phyloP scores from a whole-genome alignment of 1,139 yeast genomes.

The Geotrichum restrictum region DNA sequence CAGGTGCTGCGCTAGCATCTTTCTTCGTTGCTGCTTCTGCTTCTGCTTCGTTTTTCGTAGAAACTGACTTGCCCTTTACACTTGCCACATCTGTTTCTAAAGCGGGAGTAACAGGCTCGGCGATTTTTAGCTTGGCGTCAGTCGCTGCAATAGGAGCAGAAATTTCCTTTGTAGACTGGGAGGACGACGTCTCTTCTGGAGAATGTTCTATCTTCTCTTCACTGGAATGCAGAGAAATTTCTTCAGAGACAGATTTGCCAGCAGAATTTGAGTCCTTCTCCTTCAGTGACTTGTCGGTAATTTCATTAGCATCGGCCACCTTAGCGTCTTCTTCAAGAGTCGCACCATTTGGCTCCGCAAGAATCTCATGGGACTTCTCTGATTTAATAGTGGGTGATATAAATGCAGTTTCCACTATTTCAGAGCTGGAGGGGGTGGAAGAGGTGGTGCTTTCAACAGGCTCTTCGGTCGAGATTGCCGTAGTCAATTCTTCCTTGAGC shows the following conservation, averaged over 20 bases:
- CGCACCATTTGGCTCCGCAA: neutral
- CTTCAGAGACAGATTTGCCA: too few relatives aligned
- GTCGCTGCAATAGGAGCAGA: too few relatives aligned
- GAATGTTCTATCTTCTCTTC: neutral
- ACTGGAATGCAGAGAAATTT: neutral
- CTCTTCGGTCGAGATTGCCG: too few relatives aligned
- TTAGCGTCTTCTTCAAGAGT: neutral
- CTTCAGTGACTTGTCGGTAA: too few relatives aligned
- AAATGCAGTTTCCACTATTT: too few relatives aligned
- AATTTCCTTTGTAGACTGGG: too few relatives aligned
- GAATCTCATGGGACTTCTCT: too few relatives aligned
- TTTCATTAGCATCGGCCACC: neutral
- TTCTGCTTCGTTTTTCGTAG: neutral
- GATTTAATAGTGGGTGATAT: too few relatives aligned
- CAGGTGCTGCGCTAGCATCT: neutral
- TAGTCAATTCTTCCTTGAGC: too few relatives aligned
- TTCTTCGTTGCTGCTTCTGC: neutral
- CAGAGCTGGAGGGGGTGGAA: too few relatives aligned
- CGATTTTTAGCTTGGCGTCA: too few relatives aligned
- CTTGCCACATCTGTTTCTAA: neutral
- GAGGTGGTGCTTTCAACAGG: too few relatives aligned
- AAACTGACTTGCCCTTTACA: neutral
- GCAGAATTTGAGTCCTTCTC: neutral
- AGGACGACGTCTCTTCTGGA: neutral
- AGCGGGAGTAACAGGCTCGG: neutral